Base-by-base conservation (phyloP, 441 rosid species). In the Gossypium gossypioides region DNA sequence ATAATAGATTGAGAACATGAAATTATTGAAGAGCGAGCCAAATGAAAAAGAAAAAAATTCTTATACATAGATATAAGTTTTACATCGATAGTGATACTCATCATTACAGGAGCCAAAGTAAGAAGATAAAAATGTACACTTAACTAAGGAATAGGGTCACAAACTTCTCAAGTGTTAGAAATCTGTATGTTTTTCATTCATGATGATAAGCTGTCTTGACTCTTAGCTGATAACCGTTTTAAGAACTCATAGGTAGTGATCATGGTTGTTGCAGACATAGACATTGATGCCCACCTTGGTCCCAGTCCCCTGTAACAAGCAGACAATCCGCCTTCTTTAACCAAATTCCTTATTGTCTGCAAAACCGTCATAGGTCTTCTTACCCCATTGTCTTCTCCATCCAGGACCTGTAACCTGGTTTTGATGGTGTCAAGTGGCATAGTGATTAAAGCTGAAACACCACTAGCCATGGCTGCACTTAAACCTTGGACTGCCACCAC, bases 401-500 rank as follows among this genome's bases (percentile, higher is more conserved):
- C 90, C 59, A 93, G 72, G 19, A 93, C 96, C 13, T 93, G 98
- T 77, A 93, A 64, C 75, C 98, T 77, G 0, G 96, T 93, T 87
- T 91, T 93, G 58, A 93, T 87, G 0, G 98, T 93, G 70, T 93
- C 98, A 9, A 93, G 81, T 13, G 97, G 98, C 89, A 83, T 93
- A 0, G 97, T 93, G 62, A 93, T 86, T 44, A 91, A 60, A 37
- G 98, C 96, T 0, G 97, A 88, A 42, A 85, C 83, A 19, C 97
- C 96, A 1, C 98, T 91, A 7, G 98, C 96, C 75, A 87, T 80
- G 12, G 92, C 95, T 63, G 97, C 98, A 55, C 97, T 90, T 57
- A 82, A 68, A 18, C 90, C 95, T 82, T 93, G 96, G 73, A 91
- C 91, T 16, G 81, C 85, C 87, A 91, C 71, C 32, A 94, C 71